A percentile compares a stretch with the other conserved stretches of the same genome.
Conservation (phyloP, 108 stramenopile genomes). For the Epithemia pelagica region DNA sequence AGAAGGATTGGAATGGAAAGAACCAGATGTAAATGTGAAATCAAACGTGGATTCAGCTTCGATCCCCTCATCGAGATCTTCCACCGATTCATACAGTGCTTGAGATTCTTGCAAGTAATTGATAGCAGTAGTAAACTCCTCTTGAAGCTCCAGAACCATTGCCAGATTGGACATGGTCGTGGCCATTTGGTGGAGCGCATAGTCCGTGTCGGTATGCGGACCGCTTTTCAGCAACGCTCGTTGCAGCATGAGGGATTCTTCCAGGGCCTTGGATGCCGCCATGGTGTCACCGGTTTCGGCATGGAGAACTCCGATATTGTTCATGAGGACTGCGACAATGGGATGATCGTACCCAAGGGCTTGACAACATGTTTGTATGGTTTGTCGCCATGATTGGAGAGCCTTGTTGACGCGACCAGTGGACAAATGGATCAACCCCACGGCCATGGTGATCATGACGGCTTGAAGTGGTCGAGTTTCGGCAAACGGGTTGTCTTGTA, state of each 20-base stretch:
- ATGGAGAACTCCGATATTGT: slow-evolving; percentile 18
- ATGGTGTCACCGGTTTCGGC: slow-evolving; percentile 4
- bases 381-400: slow-evolving; percentile 15
- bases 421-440: slow-evolving; percentile 17
- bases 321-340: slow-evolving; percentile 15
- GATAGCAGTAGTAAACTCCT: neutral
- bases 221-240: neutral
- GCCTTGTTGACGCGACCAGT: slow-evolving; percentile 4
- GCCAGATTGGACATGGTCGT: slow-evolving; percentile 18
- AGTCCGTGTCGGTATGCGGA: neutral
- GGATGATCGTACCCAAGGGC: slow-evolving; percentile 22
- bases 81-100: neutral
- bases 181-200: slow-evolving; percentile 13
- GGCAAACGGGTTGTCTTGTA: neutral
- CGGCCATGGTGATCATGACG: neutral
- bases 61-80: neutral
- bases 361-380: slow-evolving; percentile 12
- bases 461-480: slow-evolving; percentile 1
- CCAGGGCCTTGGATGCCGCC: slow-evolving; percentile 8
- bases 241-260: slow-evolving; percentile 18
- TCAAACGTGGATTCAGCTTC: neutral
- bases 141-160: slow-evolving; percentile 4
- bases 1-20: neutral
- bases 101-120: neutral
- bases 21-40: neutral